Conservation (phyloP, 164 flowering plant genomes). For the Stephania japonica region DNA sequence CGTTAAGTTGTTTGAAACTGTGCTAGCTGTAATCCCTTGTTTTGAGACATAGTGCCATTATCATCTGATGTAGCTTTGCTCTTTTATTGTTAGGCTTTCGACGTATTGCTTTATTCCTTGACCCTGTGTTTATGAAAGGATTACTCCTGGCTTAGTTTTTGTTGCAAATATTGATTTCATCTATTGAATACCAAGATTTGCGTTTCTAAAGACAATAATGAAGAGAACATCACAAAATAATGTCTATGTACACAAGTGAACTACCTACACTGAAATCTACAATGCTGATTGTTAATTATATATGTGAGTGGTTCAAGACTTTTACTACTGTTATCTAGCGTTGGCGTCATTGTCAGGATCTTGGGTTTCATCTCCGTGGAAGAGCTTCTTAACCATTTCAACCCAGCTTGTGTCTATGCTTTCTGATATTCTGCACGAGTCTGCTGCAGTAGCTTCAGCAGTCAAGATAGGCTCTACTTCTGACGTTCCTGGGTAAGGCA, state of each 20-base stretch:
- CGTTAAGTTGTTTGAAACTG: neutral
- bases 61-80: neutral
- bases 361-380: slow-evolving; percentile 33
- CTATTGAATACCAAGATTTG: no score
- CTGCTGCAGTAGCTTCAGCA: slow-evolving; percentile 7
- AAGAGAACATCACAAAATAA: no score
- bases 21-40: neutral
- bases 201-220: no score
- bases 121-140: neutral
- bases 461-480: neutral
- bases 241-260: neutral
- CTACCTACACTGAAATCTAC: neutral
- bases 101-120: neutral
- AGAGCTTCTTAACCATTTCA: slow-evolving; percentile 53
- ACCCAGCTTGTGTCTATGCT: slow-evolving; percentile 50
- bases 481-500: no score
- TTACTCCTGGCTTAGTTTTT: neutral
- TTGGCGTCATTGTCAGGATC: slow-evolving; percentile 18
- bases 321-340: neutral
- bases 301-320: neutral
- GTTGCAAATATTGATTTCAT: neutral
- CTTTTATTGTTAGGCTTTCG: neutral
- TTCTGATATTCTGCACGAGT: slow-evolving; percentile 13
- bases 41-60: neutral
- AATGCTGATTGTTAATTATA: neutral